These are phyloP conservation scores for Verruconis gallopava DNA, from an alignment of 2,329 filamentous ascomycete species.

Conservation along the genomic window DNA sequence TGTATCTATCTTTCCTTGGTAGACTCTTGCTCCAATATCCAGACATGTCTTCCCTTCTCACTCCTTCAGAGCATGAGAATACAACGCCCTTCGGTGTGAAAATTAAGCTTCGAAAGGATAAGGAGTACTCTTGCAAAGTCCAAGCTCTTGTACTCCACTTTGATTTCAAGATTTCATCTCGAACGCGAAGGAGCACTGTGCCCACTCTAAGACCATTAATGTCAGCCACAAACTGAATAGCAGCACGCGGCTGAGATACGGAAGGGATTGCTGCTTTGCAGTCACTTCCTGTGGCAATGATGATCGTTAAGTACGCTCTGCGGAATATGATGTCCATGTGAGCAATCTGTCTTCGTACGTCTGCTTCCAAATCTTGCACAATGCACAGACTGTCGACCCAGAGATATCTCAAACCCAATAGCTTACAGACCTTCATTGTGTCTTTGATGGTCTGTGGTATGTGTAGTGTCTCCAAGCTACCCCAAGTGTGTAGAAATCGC, in stretches of 20 bases:
- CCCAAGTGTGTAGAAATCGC: background rate
- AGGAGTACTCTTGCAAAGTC: constrained; percentile 8
- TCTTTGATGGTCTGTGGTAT: constrained; percentile 8
- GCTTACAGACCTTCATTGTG: constrained; percentile 4
- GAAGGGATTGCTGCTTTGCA: background rate
- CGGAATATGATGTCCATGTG: constrained; percentile 10
- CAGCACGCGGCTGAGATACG: constrained; percentile 2
- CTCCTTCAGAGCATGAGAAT: constrained; percentile 5
- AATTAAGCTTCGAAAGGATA: constrained; percentile 7
- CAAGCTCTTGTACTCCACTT: constrained; percentile 7
- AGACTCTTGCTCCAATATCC: constrained; percentile 2
- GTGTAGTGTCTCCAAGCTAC: background rate
- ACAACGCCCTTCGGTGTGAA: constrained; percentile 4
- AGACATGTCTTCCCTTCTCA: constrained; percentile 2
- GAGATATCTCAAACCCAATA: constrained; percentile 9
- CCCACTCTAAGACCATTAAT: background rate
- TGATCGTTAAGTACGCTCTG: constrained; percentile 8
- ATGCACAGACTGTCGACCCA: constrained; percentile 12
- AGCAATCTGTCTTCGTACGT: background rate
- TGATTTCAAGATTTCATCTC: constrained; percentile 3
- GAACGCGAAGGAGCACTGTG: constrained; percentile 1
- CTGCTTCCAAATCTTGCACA: constrained; percentile 7
- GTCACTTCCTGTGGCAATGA: constrained; percentile 4
- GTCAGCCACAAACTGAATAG: background rate
- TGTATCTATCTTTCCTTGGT: background rate